Conservation (phyloP, 2,329 filamentous ascomycete genomes). For the Fusarium nematophilum region DNA sequence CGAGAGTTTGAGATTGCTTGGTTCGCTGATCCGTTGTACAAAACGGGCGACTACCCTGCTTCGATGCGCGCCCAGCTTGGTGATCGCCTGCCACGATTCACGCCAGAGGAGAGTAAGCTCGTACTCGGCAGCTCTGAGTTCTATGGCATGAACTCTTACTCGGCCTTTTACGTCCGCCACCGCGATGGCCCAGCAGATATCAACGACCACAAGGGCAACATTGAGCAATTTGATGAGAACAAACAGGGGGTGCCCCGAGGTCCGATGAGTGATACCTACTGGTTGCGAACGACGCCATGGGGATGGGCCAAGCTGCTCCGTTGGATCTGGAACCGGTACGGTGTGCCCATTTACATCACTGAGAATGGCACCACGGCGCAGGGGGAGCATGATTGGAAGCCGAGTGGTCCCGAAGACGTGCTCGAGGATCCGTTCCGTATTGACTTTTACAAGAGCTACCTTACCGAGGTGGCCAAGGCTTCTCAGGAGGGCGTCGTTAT, state of each 20-base stretch:
- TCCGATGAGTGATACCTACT: slow-evolving; percentile 52
- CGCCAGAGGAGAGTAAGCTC: slow-evolving; percentile 52
- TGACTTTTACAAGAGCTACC: slow-evolving; percentile 53
- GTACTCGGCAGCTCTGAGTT: slow-evolving; percentile 52
- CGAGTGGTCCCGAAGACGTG: slow-evolving; percentile 45
- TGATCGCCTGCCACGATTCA: slow-evolving; percentile 52
- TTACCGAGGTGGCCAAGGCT: slow-evolving; percentile 52
- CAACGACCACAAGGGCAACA: slow-evolving; percentile 54
- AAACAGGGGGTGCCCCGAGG: slow-evolving; percentile 48
- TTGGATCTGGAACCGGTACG: slow-evolving; percentile 55
- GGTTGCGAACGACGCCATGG: slow-evolving; percentile 53
- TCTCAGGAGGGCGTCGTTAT: slow-evolving; percentile 52
- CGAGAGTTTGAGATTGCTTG: slow-evolving; percentile 56
- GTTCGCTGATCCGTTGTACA: slow-evolving; percentile 54
- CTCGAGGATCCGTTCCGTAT: slow-evolving; percentile 53
- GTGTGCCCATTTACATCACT: slow-evolving; percentile 55
- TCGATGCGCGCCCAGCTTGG: slow-evolving; percentile 54
- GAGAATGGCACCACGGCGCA: slow-evolving; percentile 56
- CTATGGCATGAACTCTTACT: slow-evolving; percentile 59
- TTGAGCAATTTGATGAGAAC: slow-evolving; percentile 51
- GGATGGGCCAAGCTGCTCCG: slow-evolving; percentile 52
- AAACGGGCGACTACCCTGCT: slow-evolving; percentile 52
- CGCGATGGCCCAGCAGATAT: slow-evolving; percentile 49
- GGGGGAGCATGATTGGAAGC: slow-evolving; percentile 51
- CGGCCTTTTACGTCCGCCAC: slow-evolving; percentile 52